Base-by-base conservation (phyloP, 1,284 basidiomycete species). In the Grifola frondosa region DNA sequence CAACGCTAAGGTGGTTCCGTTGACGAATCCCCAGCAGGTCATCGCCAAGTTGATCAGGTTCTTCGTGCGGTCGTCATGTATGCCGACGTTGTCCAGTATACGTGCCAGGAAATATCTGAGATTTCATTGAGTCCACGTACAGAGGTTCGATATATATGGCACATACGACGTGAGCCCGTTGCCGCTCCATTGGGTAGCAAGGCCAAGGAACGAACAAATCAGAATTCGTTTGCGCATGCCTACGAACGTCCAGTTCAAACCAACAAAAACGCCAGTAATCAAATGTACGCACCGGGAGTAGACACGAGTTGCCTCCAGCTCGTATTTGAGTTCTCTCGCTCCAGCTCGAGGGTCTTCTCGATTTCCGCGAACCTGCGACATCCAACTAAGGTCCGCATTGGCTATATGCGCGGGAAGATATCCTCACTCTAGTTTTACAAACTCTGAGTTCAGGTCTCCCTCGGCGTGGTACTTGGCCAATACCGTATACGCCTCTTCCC, bases 1-100 rank as follows among this genome's bases (percentile, higher is more conserved):
- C 26, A 77, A 53, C 8, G 78, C 78, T 20, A 79, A 62, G 34
- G 67, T 50, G 3, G 73, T 75, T 13, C 71, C 77, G 44, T 78
- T 77, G 28, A 77, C 46, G 50, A 79, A 74, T 34, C 74, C 73
- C 75, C 75, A 81, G 57, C 70, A 73, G 8, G 74, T 74, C 44
- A 70, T 67, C 8, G 72, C 74, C 34, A 79, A 59, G 58, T 80
- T 81, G 63, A 81, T 74, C 26, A 74, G 56, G 54, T 77, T 75
- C 62, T 78, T 73, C 20, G 70, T 69, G 13, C 63, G 64, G 56
- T 77, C 76, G 48, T 71, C 67, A n/a, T 76, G 80, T 57, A 91
- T 82, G 37, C 87, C 87, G 47, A 91, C 82, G 48, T 75, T 73
- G 52, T 78, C 69, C 53, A 91, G 80, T 42, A 89, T 81, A 56